These are phyloP conservation scores for Tetrapisispora namnaoensis DNA, from an alignment of 805 yeast species.

Conservation along the genomic window DNA sequence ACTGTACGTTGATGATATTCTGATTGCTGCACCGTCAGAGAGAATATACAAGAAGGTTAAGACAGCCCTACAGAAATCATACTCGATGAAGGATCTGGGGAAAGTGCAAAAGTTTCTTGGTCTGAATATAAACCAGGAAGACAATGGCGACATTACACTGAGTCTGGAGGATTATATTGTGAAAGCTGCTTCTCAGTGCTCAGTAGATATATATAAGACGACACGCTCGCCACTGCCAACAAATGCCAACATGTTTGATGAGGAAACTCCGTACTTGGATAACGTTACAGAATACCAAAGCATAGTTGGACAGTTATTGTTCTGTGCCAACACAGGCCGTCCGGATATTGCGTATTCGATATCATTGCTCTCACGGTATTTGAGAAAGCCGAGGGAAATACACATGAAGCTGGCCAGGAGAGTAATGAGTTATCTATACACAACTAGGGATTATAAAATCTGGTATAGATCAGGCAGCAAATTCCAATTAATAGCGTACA, in stretches of 20 bases:
- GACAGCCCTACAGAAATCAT: not conserved
- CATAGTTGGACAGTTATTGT: slow-evolving; percentile 4
- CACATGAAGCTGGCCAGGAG: slow-evolving; percentile 4
- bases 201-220: not conserved
- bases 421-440: slow-evolving; percentile 4
- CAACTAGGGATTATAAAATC: slow-evolving; percentile 1
- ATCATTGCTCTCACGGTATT: slow-evolving; percentile 4
- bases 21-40: slow-evolving; percentile 2
- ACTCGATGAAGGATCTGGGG: slow-evolving; percentile 6
- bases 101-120: slow-evolving; percentile 5
- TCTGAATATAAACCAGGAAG: slow-evolving; percentile 1
- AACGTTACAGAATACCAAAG: slow-evolving; percentile 3
- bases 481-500: not conserved
- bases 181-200: not conserved
- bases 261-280: not conserved
- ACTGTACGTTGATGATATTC: slow-evolving; percentile 7
- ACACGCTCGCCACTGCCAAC: not conserved
- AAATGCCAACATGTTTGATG: not conserved
- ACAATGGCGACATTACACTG: not conserved
- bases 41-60: not conserved
- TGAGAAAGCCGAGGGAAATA: slow-evolving; percentile 3
- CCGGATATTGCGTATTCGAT: slow-evolving; percentile 8
- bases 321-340: slow-evolving; percentile 7
- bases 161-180: slow-evolving; percentile 2
- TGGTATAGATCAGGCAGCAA: slow-evolving; percentile 1